These are phyloP conservation scores for Rhizophora apiculata DNA, from an alignment of 345 rosid genomes.

Conservation along the genomic window DNA sequence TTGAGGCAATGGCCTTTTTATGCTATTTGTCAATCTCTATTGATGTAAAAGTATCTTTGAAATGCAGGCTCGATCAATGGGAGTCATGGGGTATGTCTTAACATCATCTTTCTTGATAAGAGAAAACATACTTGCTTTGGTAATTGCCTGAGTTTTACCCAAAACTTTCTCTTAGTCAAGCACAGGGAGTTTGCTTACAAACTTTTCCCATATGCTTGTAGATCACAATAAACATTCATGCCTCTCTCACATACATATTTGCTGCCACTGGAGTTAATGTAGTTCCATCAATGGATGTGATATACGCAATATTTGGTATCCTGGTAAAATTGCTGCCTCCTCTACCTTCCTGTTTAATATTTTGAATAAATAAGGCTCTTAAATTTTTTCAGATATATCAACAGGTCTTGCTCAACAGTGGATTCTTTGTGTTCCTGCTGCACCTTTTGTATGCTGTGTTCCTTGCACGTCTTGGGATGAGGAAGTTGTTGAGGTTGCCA, in stretches of 20 bases:
- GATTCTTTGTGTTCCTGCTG: conserved; percentile 74
- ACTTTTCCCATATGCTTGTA: conserved; percentile 30
- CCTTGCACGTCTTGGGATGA: conserved; percentile 83
- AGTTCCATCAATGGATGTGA: conserved; percentile 73
- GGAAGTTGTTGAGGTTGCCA: conserved; percentile 58
- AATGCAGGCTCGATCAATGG: conserved; percentile 71
- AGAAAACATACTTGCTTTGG: conserved; percentile 90
- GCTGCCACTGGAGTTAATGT: conserved; percentile 69
- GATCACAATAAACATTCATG: conserved; percentile 91
- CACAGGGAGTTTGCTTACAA: conserved; percentile 6
- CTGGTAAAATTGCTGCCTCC: conserved; percentile 47
- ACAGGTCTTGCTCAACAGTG: conserved; percentile 83
- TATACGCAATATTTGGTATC: conserved; percentile 69
- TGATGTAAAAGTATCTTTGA: conserved; percentile 16
- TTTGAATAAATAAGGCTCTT: neutral
- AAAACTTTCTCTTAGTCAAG: conserved; percentile 2
- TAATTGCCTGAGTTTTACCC: conserved; percentile 25
- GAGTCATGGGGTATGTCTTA: conserved; percentile 78
- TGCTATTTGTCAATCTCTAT: conserved; percentile 12
- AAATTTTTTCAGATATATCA: conserved; percentile 4
- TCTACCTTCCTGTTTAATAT: neutral
- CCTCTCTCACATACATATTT: conserved; percentile 65
- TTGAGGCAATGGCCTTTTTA: conserved; percentile 17
- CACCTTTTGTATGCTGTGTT: conserved; percentile 73
- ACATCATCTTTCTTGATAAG: conserved; percentile 84